A percentile compares a stretch with the other conserved stretches of the same genome.
Evolutionary conservation across 768 basidiomycete species (phyloP).

Genomic region (Trametes maxima): DNA sequence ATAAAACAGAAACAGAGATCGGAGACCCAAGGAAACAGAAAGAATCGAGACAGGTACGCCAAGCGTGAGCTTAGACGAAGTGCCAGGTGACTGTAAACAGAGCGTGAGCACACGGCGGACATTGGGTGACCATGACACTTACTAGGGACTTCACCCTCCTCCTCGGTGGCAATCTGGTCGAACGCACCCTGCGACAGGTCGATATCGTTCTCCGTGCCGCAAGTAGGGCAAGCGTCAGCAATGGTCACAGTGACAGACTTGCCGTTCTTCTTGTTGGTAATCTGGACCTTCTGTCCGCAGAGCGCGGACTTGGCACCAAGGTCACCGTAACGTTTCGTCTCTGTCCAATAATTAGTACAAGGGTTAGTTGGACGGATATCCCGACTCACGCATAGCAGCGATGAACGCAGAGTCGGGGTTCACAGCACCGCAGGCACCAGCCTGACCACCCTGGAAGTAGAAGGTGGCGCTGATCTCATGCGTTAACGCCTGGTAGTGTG

Average conservation of each 20-base stretch:
- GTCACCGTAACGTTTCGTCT: constrained; percentile 58
- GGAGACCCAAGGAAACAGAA: not conserved
- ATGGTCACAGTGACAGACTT: constrained; percentile 65
- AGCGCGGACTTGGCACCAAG: constrained; percentile 47
- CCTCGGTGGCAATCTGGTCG: constrained; percentile 49
- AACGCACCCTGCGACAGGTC: constrained; percentile 77
- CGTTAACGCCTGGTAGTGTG: not conserved
- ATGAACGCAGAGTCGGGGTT: constrained; percentile 60
- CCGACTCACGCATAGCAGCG: constrained; percentile 60
- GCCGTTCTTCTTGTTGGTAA: constrained; percentile 63
- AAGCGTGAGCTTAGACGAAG: constrained; percentile 19
- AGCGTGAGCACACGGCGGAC: constrained; percentile 1
- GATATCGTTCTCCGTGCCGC: constrained; percentile 64
- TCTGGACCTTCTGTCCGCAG: constrained; percentile 66
- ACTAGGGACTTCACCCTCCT: constrained; percentile 62
- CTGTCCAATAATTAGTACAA: not conserved
- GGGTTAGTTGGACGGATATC: not conserved
- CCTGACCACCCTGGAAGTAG: constrained; percentile 52
- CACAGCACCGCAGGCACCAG: constrained; percentile 77
- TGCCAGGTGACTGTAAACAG: constrained; percentile 34
- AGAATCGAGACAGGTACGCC: not conserved
- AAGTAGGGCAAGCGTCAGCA: constrained; percentile 73
- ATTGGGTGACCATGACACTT: constrained; percentile 29
- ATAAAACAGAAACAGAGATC: not conserved
- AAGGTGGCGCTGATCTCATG: constrained; percentile 41